phyloP scores from a whole-genome alignment of 371 early-diverging fungal genomes.

The Actinomucor elegans region DNA sequence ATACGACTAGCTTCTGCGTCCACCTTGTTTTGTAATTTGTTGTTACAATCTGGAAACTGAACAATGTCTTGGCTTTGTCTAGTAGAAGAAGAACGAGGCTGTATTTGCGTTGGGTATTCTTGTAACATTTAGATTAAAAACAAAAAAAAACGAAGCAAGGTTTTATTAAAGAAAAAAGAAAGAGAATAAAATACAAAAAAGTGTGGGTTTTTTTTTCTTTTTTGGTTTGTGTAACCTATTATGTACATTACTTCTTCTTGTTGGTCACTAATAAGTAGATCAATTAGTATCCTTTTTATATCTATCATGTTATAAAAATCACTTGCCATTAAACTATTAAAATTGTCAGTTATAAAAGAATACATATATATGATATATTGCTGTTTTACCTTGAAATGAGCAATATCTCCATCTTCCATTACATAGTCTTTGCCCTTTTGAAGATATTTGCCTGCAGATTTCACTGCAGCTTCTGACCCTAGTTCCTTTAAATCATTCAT shows the following conservation, averaged over 20 bases:
- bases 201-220: neutral
- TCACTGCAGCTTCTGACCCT: conserved; percentile 48
- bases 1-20: conserved; percentile 37
- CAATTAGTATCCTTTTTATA: neutral
- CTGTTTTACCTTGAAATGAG: conserved; percentile 71
- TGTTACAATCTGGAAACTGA: neutral
- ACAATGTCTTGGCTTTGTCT: conserved; percentile 13
- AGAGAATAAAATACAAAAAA: neutral
- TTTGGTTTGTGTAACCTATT: neutral
- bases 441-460: conserved; percentile 56
- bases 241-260: conserved; percentile 10
- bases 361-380: too few species aligned
- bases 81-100: conserved; percentile 32
- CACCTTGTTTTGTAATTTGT: conserved; percentile 10
- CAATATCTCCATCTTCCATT: conserved; percentile 93
- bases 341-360: too few species aligned
- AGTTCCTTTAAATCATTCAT: conserved; percentile 63
- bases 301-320: too few species aligned
- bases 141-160: neutral
- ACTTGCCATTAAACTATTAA: conserved; percentile 19
- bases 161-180: neutral
- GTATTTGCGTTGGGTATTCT: conserved; percentile 27
- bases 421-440: conserved; percentile 94
- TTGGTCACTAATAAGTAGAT: conserved; percentile 3
- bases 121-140: conserved; percentile 15